These are phyloP conservation scores for Dothistroma pini DNA, from an alignment of 2,329 filamentous ascomycete species.

Conservation along the genomic window DNA sequence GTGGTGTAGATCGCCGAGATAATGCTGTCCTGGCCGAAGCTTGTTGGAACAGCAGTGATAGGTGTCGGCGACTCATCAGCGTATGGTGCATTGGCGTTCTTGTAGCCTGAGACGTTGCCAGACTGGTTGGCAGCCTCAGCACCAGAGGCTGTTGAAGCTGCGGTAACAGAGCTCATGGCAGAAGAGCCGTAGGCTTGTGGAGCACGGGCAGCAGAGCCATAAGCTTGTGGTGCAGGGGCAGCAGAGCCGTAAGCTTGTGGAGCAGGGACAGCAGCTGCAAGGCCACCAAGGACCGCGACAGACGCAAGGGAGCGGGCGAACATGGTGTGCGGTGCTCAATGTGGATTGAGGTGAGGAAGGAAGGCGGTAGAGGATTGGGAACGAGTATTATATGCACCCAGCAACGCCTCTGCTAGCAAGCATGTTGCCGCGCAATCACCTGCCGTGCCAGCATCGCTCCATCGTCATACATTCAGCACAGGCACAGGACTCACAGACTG, in stretches of 20 bases:
- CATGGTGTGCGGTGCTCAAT: conserved; percentile 27
- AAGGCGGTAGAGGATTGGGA: background rate
- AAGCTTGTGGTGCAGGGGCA: conserved; percentile 33
- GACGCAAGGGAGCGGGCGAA: conserved; percentile 35
- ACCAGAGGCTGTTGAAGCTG: conserved; percentile 3
- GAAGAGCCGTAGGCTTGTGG: background rate
- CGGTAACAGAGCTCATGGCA: background rate
- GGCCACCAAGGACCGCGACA: conserved; percentile 35
- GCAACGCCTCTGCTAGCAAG: conserved; percentile 8
- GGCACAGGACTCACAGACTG: background rate
- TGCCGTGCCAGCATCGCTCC: background rate
- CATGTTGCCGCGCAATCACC: conserved; percentile 9
- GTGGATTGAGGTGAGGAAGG: conserved; percentile 1
- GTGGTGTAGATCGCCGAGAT: conserved; percentile 38
- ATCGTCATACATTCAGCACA: background rate
- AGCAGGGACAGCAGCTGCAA: conserved; percentile 36
- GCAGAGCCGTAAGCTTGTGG: conserved; percentile 28
- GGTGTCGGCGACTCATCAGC: conserved; percentile 34
- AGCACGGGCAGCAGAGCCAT: no score
- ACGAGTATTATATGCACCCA: conserved; percentile 1
- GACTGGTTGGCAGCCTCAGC: conserved; percentile 24
- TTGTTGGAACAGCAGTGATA: conserved; percentile 37
- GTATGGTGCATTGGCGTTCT: conserved; percentile 43
- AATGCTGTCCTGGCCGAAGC: conserved; percentile 44
- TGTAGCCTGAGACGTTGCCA: conserved; percentile 41